Percentiles rank a stretch among this genome's conserved stretches.
phyloP scores from a whole-genome alignment of 257 asterid species.

The Petrea volubilis region DNA sequence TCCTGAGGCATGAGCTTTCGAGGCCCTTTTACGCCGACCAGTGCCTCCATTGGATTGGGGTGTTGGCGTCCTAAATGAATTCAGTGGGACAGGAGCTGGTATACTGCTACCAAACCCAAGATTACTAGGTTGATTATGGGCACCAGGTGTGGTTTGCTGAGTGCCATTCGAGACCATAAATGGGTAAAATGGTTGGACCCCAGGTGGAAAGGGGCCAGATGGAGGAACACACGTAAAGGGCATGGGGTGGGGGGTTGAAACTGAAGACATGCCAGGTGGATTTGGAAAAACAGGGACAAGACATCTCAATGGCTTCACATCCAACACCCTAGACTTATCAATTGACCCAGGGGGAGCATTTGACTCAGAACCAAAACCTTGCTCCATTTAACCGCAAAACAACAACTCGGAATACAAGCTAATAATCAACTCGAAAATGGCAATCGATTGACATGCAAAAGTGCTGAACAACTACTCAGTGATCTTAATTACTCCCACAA shows the following conservation, averaged over 20 bases:
- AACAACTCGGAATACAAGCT: constrained; percentile 13
- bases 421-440: neutral
- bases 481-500: constrained; percentile 8
- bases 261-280: constrained; percentile 46
- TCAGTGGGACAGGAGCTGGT: constrained; percentile 70
- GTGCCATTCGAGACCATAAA: constrained; percentile 42
- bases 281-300: constrained; percentile 81
- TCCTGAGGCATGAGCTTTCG: constrained; percentile 27
- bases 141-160: constrained; percentile 32
- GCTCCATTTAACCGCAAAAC: constrained; percentile 58
- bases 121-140: constrained; percentile 32
- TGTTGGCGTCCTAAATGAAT: constrained; percentile 68
- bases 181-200: constrained; percentile 87
- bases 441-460: neutral
- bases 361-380: constrained; percentile 50
- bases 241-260: constrained; percentile 51
- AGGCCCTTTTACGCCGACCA: constrained; percentile 37
- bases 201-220: constrained; percentile 85
- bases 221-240: constrained; percentile 84
- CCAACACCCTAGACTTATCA: constrained; percentile 80
- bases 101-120: constrained; percentile 37
- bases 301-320: constrained; percentile 74
- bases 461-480: neutral
- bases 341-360: constrained; percentile 44
- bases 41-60: constrained; percentile 50